Percentiles rank a stretch among this genome's conserved stretches.
Evolutionary conservation across 2,329 filamentous ascomycete genomes (phyloP).

Genomic region (Talaromyces sp.): DNA sequence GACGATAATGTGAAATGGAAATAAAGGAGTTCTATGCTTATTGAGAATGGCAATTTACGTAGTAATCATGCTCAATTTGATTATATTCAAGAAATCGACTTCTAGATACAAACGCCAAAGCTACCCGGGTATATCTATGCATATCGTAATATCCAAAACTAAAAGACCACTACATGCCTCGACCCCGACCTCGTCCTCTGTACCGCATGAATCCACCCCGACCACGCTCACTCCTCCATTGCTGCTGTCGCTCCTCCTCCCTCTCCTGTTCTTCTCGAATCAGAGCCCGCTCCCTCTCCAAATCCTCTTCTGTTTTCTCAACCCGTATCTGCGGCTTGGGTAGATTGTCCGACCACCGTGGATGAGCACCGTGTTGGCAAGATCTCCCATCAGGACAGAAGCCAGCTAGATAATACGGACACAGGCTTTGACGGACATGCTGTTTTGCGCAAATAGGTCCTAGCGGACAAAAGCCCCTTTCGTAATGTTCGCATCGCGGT

Average conservation of each 20-base stretch:
- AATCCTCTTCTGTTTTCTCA: slow-evolving; percentile 70
- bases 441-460: slow-evolving; percentile 84
- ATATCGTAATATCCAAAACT: neutral
- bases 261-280: slow-evolving; percentile 60
- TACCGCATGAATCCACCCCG: slow-evolving; percentile 47
- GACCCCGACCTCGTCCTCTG: slow-evolving; percentile 46
- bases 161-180: slow-evolving; percentile 13
- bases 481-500: slow-evolving; percentile 84
- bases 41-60: neutral
- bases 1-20: neutral
- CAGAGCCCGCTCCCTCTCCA: slow-evolving; percentile 55
- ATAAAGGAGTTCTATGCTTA: neutral
- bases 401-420: slow-evolving; percentile 81
- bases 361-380: slow-evolving; percentile 79
- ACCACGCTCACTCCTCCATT: slow-evolving; percentile 53
- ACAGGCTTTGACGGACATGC: slow-evolving; percentile 78
- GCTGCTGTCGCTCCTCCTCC: slow-evolving; percentile 53
- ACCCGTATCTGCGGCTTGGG: slow-evolving; percentile 58
- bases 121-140: slow-evolving; percentile 7
- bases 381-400: slow-evolving; percentile 82
- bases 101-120: slow-evolving; percentile 9
- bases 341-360: slow-evolving; percentile 69
- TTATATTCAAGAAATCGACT: neutral
- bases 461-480: slow-evolving; percentile 88
- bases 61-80: neutral